phyloP scores from a whole-genome alignment of 176 grass and related monocot genomes.

The Cymbopogon citratus region DNA sequence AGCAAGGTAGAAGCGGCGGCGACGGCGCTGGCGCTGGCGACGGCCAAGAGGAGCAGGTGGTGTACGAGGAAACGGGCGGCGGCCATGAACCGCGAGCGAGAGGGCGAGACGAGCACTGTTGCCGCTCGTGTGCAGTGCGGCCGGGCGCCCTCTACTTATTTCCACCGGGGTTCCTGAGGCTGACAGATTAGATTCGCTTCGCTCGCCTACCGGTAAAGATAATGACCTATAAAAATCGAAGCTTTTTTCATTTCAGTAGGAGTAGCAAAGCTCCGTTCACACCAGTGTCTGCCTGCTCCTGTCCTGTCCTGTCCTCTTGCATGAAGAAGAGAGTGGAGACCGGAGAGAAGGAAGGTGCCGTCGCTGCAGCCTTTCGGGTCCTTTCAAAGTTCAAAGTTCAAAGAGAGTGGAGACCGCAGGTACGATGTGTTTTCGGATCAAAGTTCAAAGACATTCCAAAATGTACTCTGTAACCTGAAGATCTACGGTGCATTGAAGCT shows the following conservation, averaged over 20 bases:
- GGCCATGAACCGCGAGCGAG: constrained; percentile 27
- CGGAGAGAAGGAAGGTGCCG: neutral
- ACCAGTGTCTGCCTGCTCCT: neutral
- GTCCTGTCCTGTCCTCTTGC: neutral
- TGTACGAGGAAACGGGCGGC: constrained; percentile 28
- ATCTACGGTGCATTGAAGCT: no score
- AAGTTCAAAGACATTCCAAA: neutral
- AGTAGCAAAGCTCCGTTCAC: constrained; percentile 31
- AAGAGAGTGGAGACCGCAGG: neutral
- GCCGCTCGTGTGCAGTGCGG: neutral
- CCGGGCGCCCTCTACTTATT: constrained; percentile 3
- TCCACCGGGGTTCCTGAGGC: neutral
- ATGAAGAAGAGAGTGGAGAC: neutral
- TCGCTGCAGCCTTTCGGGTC: neutral
- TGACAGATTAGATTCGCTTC: constrained; percentile 4
- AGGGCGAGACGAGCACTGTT: neutral
- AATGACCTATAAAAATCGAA: neutral
- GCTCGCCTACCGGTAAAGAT: neutral
- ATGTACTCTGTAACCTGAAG: no score
- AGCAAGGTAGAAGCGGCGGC: constrained; percentile 15
- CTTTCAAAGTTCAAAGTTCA: neutral
- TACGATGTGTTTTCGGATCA: neutral
- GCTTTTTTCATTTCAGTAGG: neutral
- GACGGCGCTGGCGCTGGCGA: neutral
- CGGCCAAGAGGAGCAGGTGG: constrained; percentile 3